Percentiles rank a stretch among this genome's conserved stretches.
Evolutionary conservation across 352 stramenopile species (phyloP).

Genomic region (Pythium sukuiense): DNA sequence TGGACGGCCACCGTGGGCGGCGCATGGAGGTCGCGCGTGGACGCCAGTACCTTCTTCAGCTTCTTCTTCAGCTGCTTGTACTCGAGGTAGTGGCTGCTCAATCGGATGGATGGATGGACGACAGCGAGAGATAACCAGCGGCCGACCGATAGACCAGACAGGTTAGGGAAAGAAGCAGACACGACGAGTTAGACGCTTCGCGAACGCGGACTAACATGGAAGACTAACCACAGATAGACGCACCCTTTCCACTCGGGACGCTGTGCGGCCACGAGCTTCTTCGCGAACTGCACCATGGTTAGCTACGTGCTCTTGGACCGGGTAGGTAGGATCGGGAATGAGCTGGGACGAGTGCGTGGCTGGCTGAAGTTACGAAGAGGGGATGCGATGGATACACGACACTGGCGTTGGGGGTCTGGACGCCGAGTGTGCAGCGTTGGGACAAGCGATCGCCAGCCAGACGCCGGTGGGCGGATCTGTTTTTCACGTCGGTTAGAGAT

Average conservation of each 20-base stretch:
- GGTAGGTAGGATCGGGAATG: not conserved
- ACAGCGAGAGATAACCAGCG: not conserved
- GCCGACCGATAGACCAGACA: not conserved
- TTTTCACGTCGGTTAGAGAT: slow-evolving; percentile 16
- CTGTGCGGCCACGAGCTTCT: slow-evolving; percentile 74
- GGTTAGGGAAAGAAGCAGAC: not conserved
- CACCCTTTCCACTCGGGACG: slow-evolving; percentile 74
- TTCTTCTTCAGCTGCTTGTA: slow-evolving; percentile 91
- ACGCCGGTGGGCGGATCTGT: not conserved
- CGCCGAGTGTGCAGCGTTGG: not conserved
- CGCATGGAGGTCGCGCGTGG: slow-evolving; percentile 37
- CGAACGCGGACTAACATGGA: too few species aligned
- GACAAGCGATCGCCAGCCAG: not conserved
- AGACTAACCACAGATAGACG: slow-evolving; percentile 9
- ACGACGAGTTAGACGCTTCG: not conserved
- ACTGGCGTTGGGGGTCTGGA: too few species aligned
- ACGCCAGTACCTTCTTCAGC: slow-evolving; percentile 69
- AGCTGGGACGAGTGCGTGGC: not conserved
- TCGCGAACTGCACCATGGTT: slow-evolving; percentile 81
- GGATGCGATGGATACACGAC: not conserved
- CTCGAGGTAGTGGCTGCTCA: slow-evolving; percentile 80
- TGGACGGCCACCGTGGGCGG: slow-evolving; percentile 41
- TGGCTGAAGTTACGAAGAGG: not conserved
- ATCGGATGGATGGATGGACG: not conserved
- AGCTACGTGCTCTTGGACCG: not conserved